phyloP scores from a whole-genome alignment of 345 rosid species.

The Trapa bicornis region DNA sequence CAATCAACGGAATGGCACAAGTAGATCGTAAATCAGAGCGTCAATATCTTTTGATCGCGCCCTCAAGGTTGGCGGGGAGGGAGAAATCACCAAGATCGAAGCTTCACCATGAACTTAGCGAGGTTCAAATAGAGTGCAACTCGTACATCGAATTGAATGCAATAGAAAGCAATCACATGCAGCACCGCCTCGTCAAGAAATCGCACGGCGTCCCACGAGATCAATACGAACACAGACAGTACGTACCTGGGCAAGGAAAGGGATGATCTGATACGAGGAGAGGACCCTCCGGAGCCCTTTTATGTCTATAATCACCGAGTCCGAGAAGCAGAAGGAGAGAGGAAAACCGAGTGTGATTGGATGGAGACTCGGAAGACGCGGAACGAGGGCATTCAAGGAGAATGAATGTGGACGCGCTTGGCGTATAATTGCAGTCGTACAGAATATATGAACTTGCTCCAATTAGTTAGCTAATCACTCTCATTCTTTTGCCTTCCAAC shows the following conservation, averaged over 20 bases:
- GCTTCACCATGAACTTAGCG: background rate
- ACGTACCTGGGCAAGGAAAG: background rate
- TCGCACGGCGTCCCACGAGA: background rate
- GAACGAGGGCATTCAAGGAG: background rate
- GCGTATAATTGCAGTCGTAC: conserved; percentile 7
- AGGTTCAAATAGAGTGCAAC: background rate
- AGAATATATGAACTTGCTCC: background rate
- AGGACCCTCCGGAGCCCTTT: background rate
- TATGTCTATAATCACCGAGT: background rate
- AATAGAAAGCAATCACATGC: background rate
- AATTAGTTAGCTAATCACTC: background rate
- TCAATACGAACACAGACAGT: background rate
- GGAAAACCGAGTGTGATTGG: background rate
- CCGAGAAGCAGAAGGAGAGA: background rate
- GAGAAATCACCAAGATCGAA: background rate
- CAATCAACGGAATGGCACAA: background rate
- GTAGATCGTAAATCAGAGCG: background rate
- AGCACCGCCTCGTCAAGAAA: background rate
- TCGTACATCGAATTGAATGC: background rate
- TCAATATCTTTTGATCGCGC: background rate
- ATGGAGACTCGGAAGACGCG: background rate
- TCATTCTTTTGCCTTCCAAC: background rate
- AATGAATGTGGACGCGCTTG: conserved; percentile 13
- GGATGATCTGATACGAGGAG: background rate
- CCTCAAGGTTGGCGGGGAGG: background rate